phyloP scores from a whole-genome alignment of 2,329 filamentous ascomycete species.

The Graphium sp. region DNA sequence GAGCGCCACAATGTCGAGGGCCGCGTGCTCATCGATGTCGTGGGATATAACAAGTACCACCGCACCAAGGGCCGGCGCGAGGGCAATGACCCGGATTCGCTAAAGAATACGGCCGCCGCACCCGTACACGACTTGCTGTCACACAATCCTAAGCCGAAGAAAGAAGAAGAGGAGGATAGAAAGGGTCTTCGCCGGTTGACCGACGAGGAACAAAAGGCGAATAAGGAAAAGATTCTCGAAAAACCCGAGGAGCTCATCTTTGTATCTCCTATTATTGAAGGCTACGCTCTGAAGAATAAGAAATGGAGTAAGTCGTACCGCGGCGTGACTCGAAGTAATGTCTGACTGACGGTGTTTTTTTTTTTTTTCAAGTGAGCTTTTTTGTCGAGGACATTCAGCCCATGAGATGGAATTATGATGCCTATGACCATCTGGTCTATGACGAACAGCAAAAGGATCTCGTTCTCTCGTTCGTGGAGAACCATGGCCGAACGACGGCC shows the following conservation, averaged over 20 bases:
- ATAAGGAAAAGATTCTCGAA: slow-evolving; percentile 20
- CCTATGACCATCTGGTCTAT: slow-evolving; percentile 27
- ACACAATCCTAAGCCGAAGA: background rate
- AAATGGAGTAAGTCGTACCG: slow-evolving; percentile 25
- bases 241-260: slow-evolving; percentile 20
- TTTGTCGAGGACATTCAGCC: slow-evolving; percentile 22
- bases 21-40: slow-evolving; percentile 20
- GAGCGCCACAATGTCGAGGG: slow-evolving; percentile 21
- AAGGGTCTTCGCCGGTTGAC: slow-evolving; percentile 11
- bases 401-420: slow-evolving; percentile 24
- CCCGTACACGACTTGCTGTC: background rate
- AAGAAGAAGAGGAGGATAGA: slow-evolving; percentile 3
- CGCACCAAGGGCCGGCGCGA: slow-evolving; percentile 17
- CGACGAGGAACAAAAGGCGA: slow-evolving; percentile 17
- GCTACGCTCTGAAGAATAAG: slow-evolving; percentile 28
- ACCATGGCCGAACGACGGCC: slow-evolving; percentile 13
- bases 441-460: slow-evolving; percentile 28
- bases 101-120: slow-evolving; percentile 7
- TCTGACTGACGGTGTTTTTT: slow-evolving; percentile 1
- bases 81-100: slow-evolving; percentile 12
- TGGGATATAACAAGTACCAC: slow-evolving; percentile 24
- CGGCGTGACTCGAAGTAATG: too few species aligned
- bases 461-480: slow-evolving; percentile 28
- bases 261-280: slow-evolving; percentile 21
- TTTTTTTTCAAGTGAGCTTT: slow-evolving; percentile 10